Evolutionary conservation across 2,329 filamentous ascomycete genomes (phyloP).

Genomic region (Fusarium sp.): DNA sequence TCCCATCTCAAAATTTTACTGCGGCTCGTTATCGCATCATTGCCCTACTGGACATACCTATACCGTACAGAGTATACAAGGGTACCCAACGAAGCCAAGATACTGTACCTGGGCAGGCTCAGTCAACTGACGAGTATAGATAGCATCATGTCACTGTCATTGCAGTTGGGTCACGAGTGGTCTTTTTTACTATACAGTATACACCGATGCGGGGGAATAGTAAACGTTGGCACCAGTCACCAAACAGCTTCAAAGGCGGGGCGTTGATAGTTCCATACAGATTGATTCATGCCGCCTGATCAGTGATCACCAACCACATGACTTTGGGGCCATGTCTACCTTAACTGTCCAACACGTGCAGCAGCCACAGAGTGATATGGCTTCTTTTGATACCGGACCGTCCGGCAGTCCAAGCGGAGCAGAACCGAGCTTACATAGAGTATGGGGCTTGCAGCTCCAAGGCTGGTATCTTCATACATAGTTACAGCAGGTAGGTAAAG

Average conservation of each 20-base stretch:
- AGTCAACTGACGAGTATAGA: constrained; percentile 12
- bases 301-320: constrained; percentile 38
- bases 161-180: constrained; percentile 27
- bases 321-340: constrained; percentile 24
- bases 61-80: neutral
- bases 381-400: constrained; percentile 10
- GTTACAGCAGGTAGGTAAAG: neutral
- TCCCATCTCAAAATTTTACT: constrained; percentile 24
- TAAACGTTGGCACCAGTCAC: constrained; percentile 28
- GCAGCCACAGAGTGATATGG: constrained; percentile 12
- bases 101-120: neutral
- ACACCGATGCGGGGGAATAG: constrained; percentile 29
- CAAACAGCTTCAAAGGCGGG: constrained; percentile 17
- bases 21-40: constrained; percentile 4
- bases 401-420: constrained; percentile 20
- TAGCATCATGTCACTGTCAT: constrained; percentile 15
- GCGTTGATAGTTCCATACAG: neutral
- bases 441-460: neutral
- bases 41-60: too few species aligned
- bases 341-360: constrained; percentile 16
- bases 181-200: constrained; percentile 1
- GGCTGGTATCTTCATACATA: neutral
- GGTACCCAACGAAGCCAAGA: neutral
- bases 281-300: constrained; percentile 9
- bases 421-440: neutral